These are phyloP conservation scores for Magnaporthiopsis rhizophila DNA, from an alignment of 2,329 filamentous ascomycete species.

Conservation along the genomic window DNA sequence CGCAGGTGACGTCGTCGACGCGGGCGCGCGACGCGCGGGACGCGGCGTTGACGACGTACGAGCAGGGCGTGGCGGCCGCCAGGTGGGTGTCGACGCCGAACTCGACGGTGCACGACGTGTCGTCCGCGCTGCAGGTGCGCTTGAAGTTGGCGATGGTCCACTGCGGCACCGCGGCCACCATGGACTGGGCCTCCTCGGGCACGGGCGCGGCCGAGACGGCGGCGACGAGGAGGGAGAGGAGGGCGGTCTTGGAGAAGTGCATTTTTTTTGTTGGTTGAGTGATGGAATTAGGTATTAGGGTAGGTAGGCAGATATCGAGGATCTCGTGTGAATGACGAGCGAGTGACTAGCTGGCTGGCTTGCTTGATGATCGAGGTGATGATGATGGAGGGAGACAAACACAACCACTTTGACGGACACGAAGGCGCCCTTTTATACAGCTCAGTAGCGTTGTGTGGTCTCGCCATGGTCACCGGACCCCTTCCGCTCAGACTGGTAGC, in stretches of 20 bases:
- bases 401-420: neutral
- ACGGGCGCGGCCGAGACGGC: constrained; percentile 7
- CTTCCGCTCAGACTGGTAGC: no score
- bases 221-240: constrained; percentile 8
- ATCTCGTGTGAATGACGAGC: neutral
- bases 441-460: neutral
- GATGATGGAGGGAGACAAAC: neutral
- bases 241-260: constrained; percentile 7
- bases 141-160: constrained; percentile 34
- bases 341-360: neutral
- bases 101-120: constrained; percentile 34
- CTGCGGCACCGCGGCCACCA: constrained; percentile 19
- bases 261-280: constrained; percentile 1
- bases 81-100: constrained; percentile 32
- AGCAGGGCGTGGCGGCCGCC: constrained; percentile 24
- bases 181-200: constrained; percentile 3
- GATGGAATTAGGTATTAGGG: no score
- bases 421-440: neutral
- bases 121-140: constrained; percentile 30
- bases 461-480: neutral
- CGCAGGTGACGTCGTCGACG: constrained; percentile 35
- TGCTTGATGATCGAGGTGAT: neutral
- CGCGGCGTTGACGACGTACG: constrained; percentile 27
- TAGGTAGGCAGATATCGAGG: neutral
- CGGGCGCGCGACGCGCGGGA: constrained; percentile 23